Percentiles rank a stretch among this genome's conserved stretches.
Evolutionary conservation across 2,329 filamentous ascomycete species (phyloP).

Genomic region (Beauveria bassiana): DNA sequence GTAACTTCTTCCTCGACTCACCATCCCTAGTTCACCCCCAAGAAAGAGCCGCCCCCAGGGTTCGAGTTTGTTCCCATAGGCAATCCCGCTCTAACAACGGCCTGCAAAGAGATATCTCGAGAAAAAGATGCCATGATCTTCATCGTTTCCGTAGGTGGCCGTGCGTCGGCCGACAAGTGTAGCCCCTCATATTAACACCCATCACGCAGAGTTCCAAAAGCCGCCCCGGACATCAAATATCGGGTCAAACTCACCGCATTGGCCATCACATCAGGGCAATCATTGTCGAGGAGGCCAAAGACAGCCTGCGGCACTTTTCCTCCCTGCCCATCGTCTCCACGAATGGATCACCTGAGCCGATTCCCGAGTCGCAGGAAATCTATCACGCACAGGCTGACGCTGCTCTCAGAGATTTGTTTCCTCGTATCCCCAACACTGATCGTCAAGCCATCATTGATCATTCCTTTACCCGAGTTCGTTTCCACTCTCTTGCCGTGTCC

Average conservation of each 20-base stretch:
- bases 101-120: conserved; percentile 58
- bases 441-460: conserved; percentile 54
- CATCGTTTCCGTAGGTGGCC: conserved; percentile 43
- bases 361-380: conserved; percentile 50
- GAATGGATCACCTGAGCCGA: conserved; percentile 43
- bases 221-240: conserved; percentile 30
- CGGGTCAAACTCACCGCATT: conserved; percentile 48
- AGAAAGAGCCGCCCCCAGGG: conserved; percentile 47
- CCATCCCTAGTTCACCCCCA: conserved; percentile 41
- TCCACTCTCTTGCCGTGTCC: neutral
- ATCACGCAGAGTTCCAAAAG: conserved; percentile 22
- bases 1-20: neutral
- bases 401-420: conserved; percentile 56
- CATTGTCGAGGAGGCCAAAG: conserved; percentile 50
- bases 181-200: conserved; percentile 8
- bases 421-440: conserved; percentile 57
- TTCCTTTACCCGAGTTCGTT: conserved; percentile 53
- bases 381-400: conserved; percentile 56
- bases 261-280: conserved; percentile 53
- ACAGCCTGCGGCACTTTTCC: conserved; percentile 20
- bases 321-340: conserved; percentile 15
- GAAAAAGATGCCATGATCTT: conserved; percentile 56
- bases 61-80: conserved; percentile 57
- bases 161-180: conserved; percentile 13
- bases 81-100: conserved; percentile 50